Evolutionary conservation across 352 stramenopile genomes (phyloP).

Genomic region (Pythium scleroteichum): DNA sequence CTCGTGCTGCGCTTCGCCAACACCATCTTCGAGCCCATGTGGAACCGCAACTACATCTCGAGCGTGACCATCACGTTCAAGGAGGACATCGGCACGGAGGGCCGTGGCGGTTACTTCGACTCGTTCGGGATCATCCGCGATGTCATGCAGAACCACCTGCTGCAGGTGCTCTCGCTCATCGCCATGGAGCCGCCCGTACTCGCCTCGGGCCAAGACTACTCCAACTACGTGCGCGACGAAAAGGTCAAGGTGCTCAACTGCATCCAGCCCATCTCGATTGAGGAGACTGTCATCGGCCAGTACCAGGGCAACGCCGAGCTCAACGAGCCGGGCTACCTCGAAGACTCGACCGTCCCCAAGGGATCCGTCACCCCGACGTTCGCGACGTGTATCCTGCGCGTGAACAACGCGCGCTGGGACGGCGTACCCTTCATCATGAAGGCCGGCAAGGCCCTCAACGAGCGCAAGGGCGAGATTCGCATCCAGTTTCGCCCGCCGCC

Average conservation of each 20-base stretch:
- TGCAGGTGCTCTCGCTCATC: slow-evolving; percentile 97
- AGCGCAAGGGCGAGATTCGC: slow-evolving; percentile 96
- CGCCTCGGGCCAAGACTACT: slow-evolving; percentile 85
- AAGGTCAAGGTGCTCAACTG: slow-evolving; percentile 98
- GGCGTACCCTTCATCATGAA: slow-evolving; percentile 99
- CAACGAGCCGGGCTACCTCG: slow-evolving; percentile 91
- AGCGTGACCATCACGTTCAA: slow-evolving; percentile 98
- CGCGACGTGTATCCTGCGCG: slow-evolving; percentile 86
- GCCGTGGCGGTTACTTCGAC: slow-evolving; percentile 97
- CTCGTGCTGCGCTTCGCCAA: slow-evolving; percentile 97
- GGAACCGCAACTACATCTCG: slow-evolving; percentile 96
- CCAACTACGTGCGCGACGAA: slow-evolving; percentile 95
- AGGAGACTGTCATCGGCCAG: slow-evolving; percentile 97
- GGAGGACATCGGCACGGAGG: slow-evolving; percentile 96
- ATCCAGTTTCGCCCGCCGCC: slow-evolving; percentile 96
- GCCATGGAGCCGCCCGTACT: slow-evolving; percentile 94
- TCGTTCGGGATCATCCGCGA: slow-evolving; percentile 99
- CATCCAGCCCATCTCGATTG: slow-evolving; percentile 91
- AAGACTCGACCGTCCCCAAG: slow-evolving; percentile 95
- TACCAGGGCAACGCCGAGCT: slow-evolving; percentile 88
- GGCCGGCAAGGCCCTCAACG: slow-evolving; percentile 97
- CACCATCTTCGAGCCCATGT: slow-evolving; percentile 96
- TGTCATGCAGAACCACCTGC: slow-evolving; percentile 99
- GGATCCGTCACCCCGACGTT: slow-evolving; percentile 94
- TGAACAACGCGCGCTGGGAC: slow-evolving; percentile 96